phyloP scores from a whole-genome alignment of 2,329 filamentous ascomycete genomes.

The Penicillium brevicompactum region DNA sequence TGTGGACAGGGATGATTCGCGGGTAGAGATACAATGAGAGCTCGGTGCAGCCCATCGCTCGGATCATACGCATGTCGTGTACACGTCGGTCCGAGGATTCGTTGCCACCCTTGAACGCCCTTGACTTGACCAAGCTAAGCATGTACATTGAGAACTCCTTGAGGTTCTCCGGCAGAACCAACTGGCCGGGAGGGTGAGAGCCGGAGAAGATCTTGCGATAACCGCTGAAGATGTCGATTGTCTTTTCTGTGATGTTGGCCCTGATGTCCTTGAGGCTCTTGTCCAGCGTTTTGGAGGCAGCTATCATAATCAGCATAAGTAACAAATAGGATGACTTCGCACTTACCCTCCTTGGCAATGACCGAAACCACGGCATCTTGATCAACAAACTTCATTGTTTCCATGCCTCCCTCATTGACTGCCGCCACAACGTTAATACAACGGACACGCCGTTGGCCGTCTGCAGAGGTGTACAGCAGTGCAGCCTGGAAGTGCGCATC shows the following conservation, averaged over 20 bases:
- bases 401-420: slow-evolving; percentile 80
- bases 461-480: slow-evolving; percentile 88
- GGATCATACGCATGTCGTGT: slow-evolving; percentile 88
- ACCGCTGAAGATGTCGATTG: slow-evolving; percentile 85
- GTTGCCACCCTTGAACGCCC: slow-evolving; percentile 86
- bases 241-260: slow-evolving; percentile 81
- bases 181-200: slow-evolving; percentile 82
- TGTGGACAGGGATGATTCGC: slow-evolving; percentile 88
- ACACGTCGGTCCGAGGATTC: slow-evolving; percentile 89
- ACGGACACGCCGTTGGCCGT: slow-evolving; percentile 83
- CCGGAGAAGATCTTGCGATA: slow-evolving; percentile 93
- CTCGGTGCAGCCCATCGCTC: slow-evolving; percentile 82
- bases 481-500: slow-evolving; percentile 98
- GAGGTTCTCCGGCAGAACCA: slow-evolving; percentile 91
- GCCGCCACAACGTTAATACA: slow-evolving; percentile 94
- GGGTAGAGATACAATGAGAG: slow-evolving; percentile 93
- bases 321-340: background rate
- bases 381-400: slow-evolving; percentile 88
- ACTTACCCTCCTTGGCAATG: slow-evolving; percentile 77
- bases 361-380: slow-evolving; percentile 90
- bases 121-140: slow-evolving; percentile 82
- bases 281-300: slow-evolving; percentile 80
- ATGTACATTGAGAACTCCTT: slow-evolving; percentile 98
- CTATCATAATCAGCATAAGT: slow-evolving; percentile 37
- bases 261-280: slow-evolving; percentile 81